These are phyloP conservation scores for Penicillium sp. DNA, from an alignment of 2,329 filamentous ascomycete species.

Conservation along the genomic window DNA sequence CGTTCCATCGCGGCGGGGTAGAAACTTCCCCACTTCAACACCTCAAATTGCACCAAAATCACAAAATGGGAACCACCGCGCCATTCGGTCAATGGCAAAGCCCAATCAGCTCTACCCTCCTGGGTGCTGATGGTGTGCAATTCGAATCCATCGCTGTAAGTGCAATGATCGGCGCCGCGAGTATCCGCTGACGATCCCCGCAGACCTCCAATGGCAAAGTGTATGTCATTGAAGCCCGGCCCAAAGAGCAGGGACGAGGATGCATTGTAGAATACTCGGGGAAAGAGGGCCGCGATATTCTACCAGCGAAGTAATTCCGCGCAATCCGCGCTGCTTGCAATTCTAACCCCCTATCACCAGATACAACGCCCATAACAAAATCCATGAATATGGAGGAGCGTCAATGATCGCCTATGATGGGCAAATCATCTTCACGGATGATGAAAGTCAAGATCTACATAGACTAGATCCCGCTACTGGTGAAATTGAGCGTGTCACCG, in stretches of 20 bases:
- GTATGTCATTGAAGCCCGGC: constrained; percentile 35
- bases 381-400: constrained; percentile 57
- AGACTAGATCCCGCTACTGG: constrained; percentile 42
- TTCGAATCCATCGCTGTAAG: constrained; percentile 13
- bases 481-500: constrained; percentile 33
- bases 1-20: neutral
- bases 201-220: constrained; percentile 19
- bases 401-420: constrained; percentile 44
- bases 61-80: constrained; percentile 9
- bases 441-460: constrained; percentile 44
- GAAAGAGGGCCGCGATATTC: constrained; percentile 18
- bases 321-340: constrained; percentile 32
- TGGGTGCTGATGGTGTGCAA: constrained; percentile 23
- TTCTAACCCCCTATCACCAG: constrained; percentile 22
- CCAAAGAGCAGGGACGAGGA: constrained; percentile 40
- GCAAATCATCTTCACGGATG: constrained; percentile 51
- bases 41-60: neutral
- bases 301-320: constrained; percentile 20
- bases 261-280: constrained; percentile 44
- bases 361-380: constrained; percentile 46
- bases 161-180: constrained; percentile 3
- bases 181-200: neutral
- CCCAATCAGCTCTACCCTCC: constrained; percentile 29
- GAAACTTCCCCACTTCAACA: neutral
- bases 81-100: constrained; percentile 40